Conservation (phyloP, 176 grass and related monocot genomes). For the Ensete glaucum region DNA sequence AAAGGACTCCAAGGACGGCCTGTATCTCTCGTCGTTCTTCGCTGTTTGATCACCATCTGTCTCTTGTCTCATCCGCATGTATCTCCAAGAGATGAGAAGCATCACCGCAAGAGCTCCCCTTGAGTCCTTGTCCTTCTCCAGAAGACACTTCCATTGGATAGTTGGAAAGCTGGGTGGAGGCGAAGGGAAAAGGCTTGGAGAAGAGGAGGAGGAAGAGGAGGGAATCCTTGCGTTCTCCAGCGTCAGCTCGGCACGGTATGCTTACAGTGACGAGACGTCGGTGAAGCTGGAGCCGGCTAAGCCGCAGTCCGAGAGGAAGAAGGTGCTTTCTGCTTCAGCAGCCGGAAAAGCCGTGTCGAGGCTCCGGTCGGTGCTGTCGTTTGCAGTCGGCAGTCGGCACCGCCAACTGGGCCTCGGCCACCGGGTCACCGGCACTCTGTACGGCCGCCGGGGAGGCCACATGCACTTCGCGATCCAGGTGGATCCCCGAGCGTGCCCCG, state of each 20-base stretch:
- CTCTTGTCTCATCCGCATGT: not conserved
- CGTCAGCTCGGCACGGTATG: not conserved
- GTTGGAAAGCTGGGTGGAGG: not conserved
- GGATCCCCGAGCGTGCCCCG: constrained; percentile 44
- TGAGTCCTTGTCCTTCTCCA: not conserved
- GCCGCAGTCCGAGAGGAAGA: not conserved
- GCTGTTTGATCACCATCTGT: too few relatives aligned
- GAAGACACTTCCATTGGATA: not conserved
- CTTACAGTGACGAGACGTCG: not conserved
- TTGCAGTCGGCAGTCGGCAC: constrained; percentile 39
- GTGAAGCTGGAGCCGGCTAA: not conserved
- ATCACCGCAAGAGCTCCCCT: not conserved
- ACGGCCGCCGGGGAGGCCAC: constrained; percentile 48
- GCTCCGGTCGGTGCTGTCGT: constrained; percentile 49
- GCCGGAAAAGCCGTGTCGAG: constrained; percentile 31
- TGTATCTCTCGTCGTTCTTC: too few relatives aligned
- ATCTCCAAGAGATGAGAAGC: not conserved
- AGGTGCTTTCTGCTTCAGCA: not conserved
- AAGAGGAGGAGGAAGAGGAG: not conserved
- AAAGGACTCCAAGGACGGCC: too few relatives aligned
- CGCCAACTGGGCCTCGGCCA: constrained; percentile 34
- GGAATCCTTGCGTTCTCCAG: not conserved
- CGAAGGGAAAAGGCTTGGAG: not conserved
- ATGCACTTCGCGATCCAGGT: constrained; percentile 74
- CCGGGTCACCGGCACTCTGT: constrained; percentile 70